phyloP scores from a whole-genome alignment of 768 basidiomycete species.

The Peribolospora baueri region DNA sequence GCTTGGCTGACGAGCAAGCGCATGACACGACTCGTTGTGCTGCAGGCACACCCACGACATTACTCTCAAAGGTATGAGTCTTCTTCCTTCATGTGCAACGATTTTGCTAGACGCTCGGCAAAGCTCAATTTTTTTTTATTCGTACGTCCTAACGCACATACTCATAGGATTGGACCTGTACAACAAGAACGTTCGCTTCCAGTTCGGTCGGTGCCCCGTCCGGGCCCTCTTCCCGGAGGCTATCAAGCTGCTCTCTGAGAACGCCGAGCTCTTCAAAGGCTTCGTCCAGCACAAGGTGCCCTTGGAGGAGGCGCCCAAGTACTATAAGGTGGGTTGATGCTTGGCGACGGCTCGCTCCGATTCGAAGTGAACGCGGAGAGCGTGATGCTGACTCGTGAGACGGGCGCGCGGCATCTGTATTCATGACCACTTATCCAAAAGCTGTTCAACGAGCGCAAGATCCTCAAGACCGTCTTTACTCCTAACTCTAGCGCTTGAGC shows the following conservation, averaged over 20 bases:
- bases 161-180: constrained; percentile 4
- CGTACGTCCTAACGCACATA: neutral
- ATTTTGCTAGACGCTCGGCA: neutral
- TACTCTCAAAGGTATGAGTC: constrained; percentile 2
- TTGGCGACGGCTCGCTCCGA: too few relatives aligned
- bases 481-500: too few relatives aligned
- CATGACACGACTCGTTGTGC: too few relatives aligned
- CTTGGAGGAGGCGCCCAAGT: neutral
- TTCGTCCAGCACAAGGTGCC: constrained; percentile 1
- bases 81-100: neutral
- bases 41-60: constrained; percentile 9
- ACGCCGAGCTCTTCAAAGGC: constrained; percentile 3
- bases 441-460: too few relatives aligned
- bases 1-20: too few relatives aligned
- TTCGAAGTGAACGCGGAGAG: too few relatives aligned
- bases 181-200: constrained; percentile 4
- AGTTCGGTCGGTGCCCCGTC: constrained; percentile 7
- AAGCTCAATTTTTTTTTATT: neutral
- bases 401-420: too few relatives aligned
- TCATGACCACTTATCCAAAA: too few relatives aligned
- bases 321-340: neutral
- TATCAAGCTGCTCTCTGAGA: constrained; percentile 1
- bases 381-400: too few relatives aligned
- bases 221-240: constrained; percentile 6
- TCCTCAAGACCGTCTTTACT: too few relatives aligned